Evolutionary conservation across 2,329 filamentous ascomycete genomes (phyloP).

Genomic region (Tolypocladium inflatum): DNA sequence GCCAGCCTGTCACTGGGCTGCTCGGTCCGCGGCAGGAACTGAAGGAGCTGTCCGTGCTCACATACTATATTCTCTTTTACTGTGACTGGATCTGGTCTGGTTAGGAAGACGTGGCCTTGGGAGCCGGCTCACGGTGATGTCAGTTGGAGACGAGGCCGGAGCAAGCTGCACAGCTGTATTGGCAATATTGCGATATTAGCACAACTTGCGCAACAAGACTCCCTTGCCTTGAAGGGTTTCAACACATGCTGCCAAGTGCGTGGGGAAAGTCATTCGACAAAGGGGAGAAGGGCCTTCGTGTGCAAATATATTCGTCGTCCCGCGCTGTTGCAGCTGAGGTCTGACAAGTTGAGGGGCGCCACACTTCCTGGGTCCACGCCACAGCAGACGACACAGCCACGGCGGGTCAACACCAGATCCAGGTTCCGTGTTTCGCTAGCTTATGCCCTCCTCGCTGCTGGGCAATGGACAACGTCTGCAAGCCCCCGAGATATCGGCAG

Average conservation of each 20-base stretch:
- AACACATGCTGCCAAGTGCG: no score
- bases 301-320: background rate
- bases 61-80: background rate
- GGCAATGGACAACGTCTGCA: background rate
- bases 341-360: background rate
- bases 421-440: conserved; percentile 3
- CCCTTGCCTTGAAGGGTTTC: no score
- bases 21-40: conserved; percentile 8
- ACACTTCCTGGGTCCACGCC: background rate
- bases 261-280: background rate
- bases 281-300: background rate
- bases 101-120: background rate
- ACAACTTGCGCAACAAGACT: no score
- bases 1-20: conserved; percentile 4
- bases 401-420: conserved; percentile 11
- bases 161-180: no score
- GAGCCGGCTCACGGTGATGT: background rate
- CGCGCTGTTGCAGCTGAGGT: background rate
- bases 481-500: background rate
- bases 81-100: background rate
- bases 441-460: background rate
- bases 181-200: no score
- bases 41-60: conserved; percentile 8
- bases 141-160: no score
- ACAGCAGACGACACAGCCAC: conserved; percentile 5